These are phyloP conservation scores for Phytophthora cryptogea DNA, from an alignment of 352 stramenopile species.

Conservation along the genomic window DNA sequence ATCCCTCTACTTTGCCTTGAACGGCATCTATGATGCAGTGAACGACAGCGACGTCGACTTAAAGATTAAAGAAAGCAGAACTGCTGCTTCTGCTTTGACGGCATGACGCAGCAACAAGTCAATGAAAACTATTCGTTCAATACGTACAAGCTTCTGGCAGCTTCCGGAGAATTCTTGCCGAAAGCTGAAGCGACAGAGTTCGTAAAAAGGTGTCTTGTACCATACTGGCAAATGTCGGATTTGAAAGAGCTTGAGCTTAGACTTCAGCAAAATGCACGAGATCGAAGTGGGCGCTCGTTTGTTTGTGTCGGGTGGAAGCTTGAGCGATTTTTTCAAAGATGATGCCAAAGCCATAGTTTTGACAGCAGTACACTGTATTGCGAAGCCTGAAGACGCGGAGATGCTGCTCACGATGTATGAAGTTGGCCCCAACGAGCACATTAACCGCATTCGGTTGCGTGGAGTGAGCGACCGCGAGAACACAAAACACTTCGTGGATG, in stretches of 20 bases:
- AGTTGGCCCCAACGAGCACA: not conserved
- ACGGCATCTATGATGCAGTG: not conserved
- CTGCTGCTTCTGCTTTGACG: slow-evolving; percentile 19
- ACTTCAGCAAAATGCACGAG: not conserved
- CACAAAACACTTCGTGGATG: not conserved
- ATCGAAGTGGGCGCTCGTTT: slow-evolving; percentile 2
- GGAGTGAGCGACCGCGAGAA: not conserved
- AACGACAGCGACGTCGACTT: too few relatives aligned
- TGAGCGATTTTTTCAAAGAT: slow-evolving; percentile 7
- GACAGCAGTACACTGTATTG: not conserved
- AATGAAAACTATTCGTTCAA: too few relatives aligned
- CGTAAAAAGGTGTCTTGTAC: slow-evolving; percentile 7
- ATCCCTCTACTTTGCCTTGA: not conserved
- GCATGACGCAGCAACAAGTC: too few relatives aligned
- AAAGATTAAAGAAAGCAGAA: too few relatives aligned
- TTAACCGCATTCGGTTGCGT: slow-evolving; percentile 1
- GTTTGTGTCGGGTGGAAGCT: slow-evolving; percentile 14
- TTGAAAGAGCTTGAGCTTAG: slow-evolving; percentile 2
- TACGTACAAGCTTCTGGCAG: too few relatives aligned
- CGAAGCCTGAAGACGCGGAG: not conserved
- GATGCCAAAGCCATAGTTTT: not conserved
- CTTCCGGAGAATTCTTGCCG: too few relatives aligned
- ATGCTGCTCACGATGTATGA: not conserved
- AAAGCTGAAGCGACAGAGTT: not conserved
- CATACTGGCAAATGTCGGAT: slow-evolving; percentile 7